Evolutionary conservation across 192 early-diverging fungal genomes (phyloP), one percentile per base, ranked within the genome.

Genomic region (Lobosporangium transversale): DNA sequence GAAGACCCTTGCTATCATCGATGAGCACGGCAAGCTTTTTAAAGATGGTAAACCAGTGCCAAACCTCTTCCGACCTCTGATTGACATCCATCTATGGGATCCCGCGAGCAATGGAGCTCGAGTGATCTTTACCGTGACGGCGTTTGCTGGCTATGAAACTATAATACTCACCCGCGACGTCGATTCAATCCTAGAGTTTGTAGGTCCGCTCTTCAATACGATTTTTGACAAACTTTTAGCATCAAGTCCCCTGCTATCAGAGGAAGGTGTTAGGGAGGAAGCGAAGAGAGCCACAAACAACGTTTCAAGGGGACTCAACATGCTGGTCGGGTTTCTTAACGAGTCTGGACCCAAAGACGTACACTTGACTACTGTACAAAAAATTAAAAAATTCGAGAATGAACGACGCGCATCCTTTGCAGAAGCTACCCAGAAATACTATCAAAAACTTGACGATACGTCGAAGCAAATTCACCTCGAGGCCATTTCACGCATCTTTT

Each of bases 21-120:
- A 52, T 17, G 50, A 52, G 50, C 50, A 52, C 29, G 50, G 50
- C 50, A 29, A 23, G 29, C 50, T 52, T 23, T 52, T 52, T 29
- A 27, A 23, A 29, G 14, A 23, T 7, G 23, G 29, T 17, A 3
- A 23, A 29, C 50, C 21, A 29, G 9, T 11, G 6, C 50, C 50
- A 10, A 3, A 52, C 29, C 50, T 48, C 45, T 48, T 48, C 23
- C 7, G 23, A 17, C 45, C 5, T 20, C 23, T 48, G 23, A 5
- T 4, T n/a, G 45, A 48, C n/a, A 48, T 48, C 17, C 45, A 48
- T 48, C 23, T 21, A n/a, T 48, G 7, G 7, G 17, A 48, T 21
- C 45, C 45, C 45, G 45, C 45, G 26, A 15, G 15, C 10, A 33
- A 29, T 29, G 52, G 52, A 53, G 52, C 52, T 32, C 52, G 52